Percentiles rank a stretch among this genome's conserved stretches.
Conservation (phyloP, 768 basidiomycete species). For the Lactifluus subvellereus region DNA sequence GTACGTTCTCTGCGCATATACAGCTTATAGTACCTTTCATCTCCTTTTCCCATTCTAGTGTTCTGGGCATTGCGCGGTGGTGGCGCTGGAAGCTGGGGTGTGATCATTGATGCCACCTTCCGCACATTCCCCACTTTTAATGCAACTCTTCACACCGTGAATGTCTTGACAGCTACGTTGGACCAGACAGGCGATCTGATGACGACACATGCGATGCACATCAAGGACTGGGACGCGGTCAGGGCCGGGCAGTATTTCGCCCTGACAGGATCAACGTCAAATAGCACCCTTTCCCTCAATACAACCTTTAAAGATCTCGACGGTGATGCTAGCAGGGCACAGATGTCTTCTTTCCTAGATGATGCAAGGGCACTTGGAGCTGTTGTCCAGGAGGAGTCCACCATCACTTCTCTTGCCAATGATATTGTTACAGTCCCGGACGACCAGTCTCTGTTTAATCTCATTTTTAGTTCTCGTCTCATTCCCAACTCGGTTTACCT, state of each 20-base stretch:
- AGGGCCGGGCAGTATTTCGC: slow-evolving; percentile 28
- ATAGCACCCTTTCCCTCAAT: slow-evolving; percentile 9
- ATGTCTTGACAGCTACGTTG: slow-evolving; percentile 31
- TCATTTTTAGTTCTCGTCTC: slow-evolving; percentile 20
- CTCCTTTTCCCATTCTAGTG: slow-evolving; percentile 11
- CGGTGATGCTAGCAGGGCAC: slow-evolving; percentile 18
- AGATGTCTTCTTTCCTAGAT: slow-evolving; percentile 16
- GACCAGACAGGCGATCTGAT: slow-evolving; percentile 37
- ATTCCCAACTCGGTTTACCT: slow-evolving; percentile 11
- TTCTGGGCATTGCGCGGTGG: slow-evolving; percentile 26
- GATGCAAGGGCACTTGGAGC: slow-evolving; percentile 23
- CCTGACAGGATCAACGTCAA: slow-evolving; percentile 22
- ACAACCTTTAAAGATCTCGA: slow-evolving; percentile 26
- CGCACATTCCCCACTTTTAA: slow-evolving; percentile 34
- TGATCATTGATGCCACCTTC: slow-evolving; percentile 35
- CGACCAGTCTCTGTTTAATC: slow-evolving; percentile 6
- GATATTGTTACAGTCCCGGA: slow-evolving; percentile 12
- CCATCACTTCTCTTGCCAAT: slow-evolving; percentile 7
- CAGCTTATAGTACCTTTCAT: neutral
- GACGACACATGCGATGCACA: slow-evolving; percentile 22
- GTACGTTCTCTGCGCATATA: slow-evolving; percentile 2
- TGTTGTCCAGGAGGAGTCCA: slow-evolving; percentile 7
- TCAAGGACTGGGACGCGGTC: slow-evolving; percentile 3
- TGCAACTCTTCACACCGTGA: slow-evolving; percentile 27
- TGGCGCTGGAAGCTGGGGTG: slow-evolving; percentile 34